Conservation (phyloP, 164 flowering plant genomes). For the Magnolia sinica region DNA sequence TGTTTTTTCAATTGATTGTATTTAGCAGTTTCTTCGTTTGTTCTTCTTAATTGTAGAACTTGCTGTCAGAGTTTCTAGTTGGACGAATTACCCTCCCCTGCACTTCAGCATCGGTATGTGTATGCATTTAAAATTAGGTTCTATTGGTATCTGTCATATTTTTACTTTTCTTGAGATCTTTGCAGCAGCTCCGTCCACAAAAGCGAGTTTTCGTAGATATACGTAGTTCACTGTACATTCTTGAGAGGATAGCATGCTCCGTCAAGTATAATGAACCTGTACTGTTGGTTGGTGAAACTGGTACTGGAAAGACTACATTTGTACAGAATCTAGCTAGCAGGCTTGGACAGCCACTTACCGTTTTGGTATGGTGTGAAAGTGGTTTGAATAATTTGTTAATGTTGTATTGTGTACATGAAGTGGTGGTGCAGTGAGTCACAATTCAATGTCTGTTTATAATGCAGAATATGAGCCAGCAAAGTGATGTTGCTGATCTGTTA, state of each 20-base stretch:
- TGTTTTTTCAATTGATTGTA: background rate
- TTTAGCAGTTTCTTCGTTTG: conserved; percentile 3
- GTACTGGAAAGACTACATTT: conserved; percentile 97
- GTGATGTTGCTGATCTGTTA: conserved; percentile 82
- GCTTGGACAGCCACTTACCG: conserved; percentile 77
- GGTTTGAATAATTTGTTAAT: background rate
- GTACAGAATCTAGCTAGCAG: conserved; percentile 80
- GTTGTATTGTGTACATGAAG: background rate
- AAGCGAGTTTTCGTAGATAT: conserved; percentile 62
- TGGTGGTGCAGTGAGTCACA: background rate
- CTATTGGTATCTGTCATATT: background rate
- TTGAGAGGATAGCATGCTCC: conserved; percentile 88
- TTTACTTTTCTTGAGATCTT: conserved; percentile 6
- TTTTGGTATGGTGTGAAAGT: conserved; percentile 57
- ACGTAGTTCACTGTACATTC: conserved; percentile 57
- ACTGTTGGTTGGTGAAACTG: conserved; percentile 98
- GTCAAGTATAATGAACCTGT: conserved; percentile 87
- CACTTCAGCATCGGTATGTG: conserved; percentile 25
- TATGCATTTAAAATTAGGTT: conserved; percentile 13
- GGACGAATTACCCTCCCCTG: conserved; percentile 57
- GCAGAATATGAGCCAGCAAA: conserved; percentile 97
- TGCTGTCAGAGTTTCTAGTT: conserved; percentile 39
- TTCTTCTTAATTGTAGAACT: conserved; percentile 39
- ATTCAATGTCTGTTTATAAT: conserved; percentile 3
- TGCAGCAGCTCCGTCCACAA: conserved; percentile 32